Evolutionary conservation across 176 grass and related monocot genomes (phyloP), one percentile per base, ranked within the genome.

Genomic region (Eleusine coracana): DNA sequence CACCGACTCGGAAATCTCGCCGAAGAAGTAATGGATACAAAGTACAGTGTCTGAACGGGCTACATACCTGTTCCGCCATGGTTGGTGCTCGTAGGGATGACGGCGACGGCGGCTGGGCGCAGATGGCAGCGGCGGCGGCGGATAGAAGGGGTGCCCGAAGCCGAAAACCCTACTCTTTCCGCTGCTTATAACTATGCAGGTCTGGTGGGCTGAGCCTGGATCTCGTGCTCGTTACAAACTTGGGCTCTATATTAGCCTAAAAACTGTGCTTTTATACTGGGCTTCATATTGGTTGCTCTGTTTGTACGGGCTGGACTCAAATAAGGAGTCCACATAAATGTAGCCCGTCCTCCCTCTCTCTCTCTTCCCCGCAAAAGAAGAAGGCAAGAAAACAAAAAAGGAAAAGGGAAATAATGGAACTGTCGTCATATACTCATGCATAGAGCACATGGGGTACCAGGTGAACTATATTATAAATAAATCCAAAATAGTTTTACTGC

Each of bases 1-100:
- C 3, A 10, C 38, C 17, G 1, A 16, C 46, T 73, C 13, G 3
- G 28, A 66, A 23, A 7, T 6, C 10, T 28, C 46, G 73, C 46
- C 62, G 1, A 56, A 46, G 44, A 46, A 46, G 44, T 3, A 83
- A 44, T 51, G 10, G 2, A 73, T 13, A n/a, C 1, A 0, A 6
- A 1, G 0, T 20, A 7, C 20, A 44, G 25, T 78, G 25, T 25
- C 28, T 36, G 23, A 18, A 44, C 37, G 8, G 39, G 59, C 0
- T 23, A 65, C 46, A 72, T 29, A 88, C 86, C 80, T 83, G 67
- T 25, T 83, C 80, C 14, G 67, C 86, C 80, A 88, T 83, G 74
- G 27, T 50, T 73, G 74, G 71, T 78, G 56, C 46, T 66, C 66
- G 3, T 72, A 12, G 45, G 21, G n/a, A 74, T 42, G 17, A 23